Evolutionary conservation across 257 asterid genomes (phyloP).

Genomic region (Eucommia ulmoides): DNA sequence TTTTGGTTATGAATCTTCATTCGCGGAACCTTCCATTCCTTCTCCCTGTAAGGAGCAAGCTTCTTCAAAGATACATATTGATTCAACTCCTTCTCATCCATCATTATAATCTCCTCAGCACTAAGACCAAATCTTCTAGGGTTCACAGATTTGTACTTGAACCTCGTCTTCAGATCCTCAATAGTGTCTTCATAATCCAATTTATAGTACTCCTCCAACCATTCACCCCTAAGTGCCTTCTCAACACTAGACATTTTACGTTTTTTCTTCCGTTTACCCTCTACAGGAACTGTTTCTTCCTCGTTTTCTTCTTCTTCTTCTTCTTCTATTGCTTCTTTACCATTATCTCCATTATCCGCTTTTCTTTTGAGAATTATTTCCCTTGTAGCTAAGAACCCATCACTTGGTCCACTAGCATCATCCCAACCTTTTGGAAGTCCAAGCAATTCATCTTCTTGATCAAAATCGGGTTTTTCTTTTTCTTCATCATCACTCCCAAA

Average conservation of each 20-base stretch:
- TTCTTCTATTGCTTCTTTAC: conserved; percentile 17
- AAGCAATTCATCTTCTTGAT: conserved; percentile 73
- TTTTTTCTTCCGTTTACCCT: conserved; percentile 49
- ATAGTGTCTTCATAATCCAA: conserved; percentile 76
- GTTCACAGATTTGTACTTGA: conserved; percentile 54
- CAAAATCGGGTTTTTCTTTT: conserved; percentile 65
- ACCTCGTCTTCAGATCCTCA: conserved; percentile 76
- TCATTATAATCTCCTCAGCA: conserved; percentile 32
- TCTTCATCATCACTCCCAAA: conserved; percentile 47
- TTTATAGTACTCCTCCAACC: conserved; percentile 77
- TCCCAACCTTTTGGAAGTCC: conserved; percentile 73
- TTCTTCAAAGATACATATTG: conserved; percentile 67
- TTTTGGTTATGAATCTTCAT: conserved; percentile 29
- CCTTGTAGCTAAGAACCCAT: conserved; percentile 42
- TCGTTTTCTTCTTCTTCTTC: conserved; percentile 13
- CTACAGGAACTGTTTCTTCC: conserved; percentile 10
- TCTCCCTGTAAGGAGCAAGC: conserved; percentile 67
- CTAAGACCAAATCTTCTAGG: conserved; percentile 45
- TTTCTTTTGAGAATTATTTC: conserved; percentile 31
- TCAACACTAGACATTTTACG: conserved; percentile 34
- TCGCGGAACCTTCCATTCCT: conserved; percentile 73
- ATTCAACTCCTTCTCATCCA: conserved; percentile 69
- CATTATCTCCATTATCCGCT: conserved; percentile 13
- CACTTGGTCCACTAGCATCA: conserved; percentile 20
- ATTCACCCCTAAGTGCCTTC: conserved; percentile 33